Evolutionary conservation across 73 alveolate genomes (phyloP), one percentile per base, ranked within the genome.

Genomic region (Paramecium tetraurelia): DNA sequence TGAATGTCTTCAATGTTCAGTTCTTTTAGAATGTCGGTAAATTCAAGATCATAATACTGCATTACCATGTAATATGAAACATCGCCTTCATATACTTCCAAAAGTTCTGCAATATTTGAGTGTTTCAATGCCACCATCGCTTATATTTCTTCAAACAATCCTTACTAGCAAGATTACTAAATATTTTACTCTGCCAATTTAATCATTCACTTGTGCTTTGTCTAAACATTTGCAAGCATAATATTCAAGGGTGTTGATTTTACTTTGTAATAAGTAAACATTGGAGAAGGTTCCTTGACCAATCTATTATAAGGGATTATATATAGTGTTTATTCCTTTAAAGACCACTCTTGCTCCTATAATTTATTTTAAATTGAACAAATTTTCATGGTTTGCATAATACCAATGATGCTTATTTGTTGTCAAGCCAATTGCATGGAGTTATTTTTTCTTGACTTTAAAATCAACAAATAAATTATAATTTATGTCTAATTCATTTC

Each of bases 261-360:
- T 44, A 29, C 53, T 44, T 48, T 80, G 18, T 27, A 80, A 22
- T 41, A 80, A 43, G 29, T 80, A 80, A 43, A 80, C 90, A 80
- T 80, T 80, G 2, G 90, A 80, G 14, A 80, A 80, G 14, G 90
- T 80, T 18, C 90, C 90, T 46, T 80, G 16, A 0, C 90, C 90
- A 21, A 80, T 80, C 18, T 80, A 11, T 44, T 80, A 24, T 35
- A 80, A 18, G 7, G 90, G 90, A 31, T 46, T 80, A 46, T 80
- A 80, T 40, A 44, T 22, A 0, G 48, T 63, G 22, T 41, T 80
- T 80, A 80, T 29, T 27, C 90, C 90, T 46, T 27, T 80, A 11
- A 31, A 80, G 6, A 41, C 33, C 6, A 80, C 76, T 44, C 44
- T 80, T 22, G 57, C 90, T 24, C 90, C 90, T 22, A 80, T n/a